phyloP scores from a whole-genome alignment of 2,329 filamentous ascomycete species.

The Colletotrichum neosansevieriae region DNA sequence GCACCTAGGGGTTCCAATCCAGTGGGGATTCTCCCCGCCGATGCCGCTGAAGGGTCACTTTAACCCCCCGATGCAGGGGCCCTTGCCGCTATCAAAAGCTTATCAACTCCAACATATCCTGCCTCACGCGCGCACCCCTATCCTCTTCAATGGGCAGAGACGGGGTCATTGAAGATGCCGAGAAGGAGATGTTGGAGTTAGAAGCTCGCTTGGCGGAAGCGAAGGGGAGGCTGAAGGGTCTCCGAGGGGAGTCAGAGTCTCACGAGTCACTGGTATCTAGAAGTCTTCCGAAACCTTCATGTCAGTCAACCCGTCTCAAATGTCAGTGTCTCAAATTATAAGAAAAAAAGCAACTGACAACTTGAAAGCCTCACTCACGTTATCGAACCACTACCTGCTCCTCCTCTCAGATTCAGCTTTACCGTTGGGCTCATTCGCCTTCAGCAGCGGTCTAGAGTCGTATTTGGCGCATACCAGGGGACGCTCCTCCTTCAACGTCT shows the following conservation, averaged over 20 bases:
- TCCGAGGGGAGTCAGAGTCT: slow-evolving; percentile 50
- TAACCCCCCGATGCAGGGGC: slow-evolving; percentile 20
- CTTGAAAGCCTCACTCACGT: slow-evolving; percentile 16
- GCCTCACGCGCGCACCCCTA: not conserved
- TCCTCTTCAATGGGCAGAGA: slow-evolving; percentile 43
- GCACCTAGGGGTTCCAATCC: slow-evolving; percentile 2
- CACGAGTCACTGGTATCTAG: not conserved
- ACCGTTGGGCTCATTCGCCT: slow-evolving; percentile 87
- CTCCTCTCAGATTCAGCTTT: slow-evolving; percentile 85
- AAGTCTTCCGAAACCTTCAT: slow-evolving; percentile 37
- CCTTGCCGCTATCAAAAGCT: slow-evolving; percentile 17
- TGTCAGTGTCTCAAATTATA: slow-evolving; percentile 36
- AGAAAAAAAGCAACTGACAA: slow-evolving; percentile 12
- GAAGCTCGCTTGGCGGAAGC: slow-evolving; percentile 64
- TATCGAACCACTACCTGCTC: slow-evolving; percentile 73
- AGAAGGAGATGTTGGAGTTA: slow-evolving; percentile 69
- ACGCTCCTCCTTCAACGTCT: slow-evolving; percentile 68
- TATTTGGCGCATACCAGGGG: slow-evolving; percentile 76
- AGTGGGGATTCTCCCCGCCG: slow-evolving; percentile 9
- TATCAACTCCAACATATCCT: slow-evolving; percentile 30
- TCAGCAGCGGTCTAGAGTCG: slow-evolving; percentile 85
- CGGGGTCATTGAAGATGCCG: slow-evolving; percentile 46
- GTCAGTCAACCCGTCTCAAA: slow-evolving; percentile 39
- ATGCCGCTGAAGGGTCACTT: slow-evolving; percentile 25
- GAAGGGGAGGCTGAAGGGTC: slow-evolving; percentile 56